Conservation (phyloP, 768 basidiomycete species). For the Naganishia onofrii region DNA sequence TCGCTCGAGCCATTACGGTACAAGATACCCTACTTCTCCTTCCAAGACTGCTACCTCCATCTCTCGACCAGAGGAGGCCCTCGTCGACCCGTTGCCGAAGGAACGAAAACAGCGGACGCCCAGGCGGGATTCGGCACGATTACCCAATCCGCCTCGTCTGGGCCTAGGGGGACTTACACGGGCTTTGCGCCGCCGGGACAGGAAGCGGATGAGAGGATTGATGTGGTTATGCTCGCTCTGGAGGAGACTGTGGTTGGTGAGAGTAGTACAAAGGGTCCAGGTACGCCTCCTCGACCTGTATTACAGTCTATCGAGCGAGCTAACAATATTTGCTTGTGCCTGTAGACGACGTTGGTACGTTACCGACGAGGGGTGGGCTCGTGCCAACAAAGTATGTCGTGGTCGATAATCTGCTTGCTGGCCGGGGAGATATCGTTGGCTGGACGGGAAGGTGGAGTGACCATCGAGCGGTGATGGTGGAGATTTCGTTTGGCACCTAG, state of each 20-base stretch:
- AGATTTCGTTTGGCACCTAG: neutral
- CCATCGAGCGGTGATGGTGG: constrained; percentile 31
- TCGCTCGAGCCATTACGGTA: constrained; percentile 35
- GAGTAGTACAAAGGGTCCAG: neutral
- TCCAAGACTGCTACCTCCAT: constrained; percentile 38
- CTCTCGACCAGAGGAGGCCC: constrained; percentile 16
- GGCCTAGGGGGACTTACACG: constrained; percentile 27
- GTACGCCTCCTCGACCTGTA: neutral
- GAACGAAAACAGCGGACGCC: neutral
- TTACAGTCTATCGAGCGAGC: neutral
- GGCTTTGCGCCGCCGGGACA: constrained; percentile 11
- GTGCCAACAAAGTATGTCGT: constrained; percentile 23
- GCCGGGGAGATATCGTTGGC: constrained; percentile 23
- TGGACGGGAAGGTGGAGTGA: constrained; percentile 32
- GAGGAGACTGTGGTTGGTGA: neutral
- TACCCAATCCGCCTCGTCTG: constrained; percentile 3
- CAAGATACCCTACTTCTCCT: constrained; percentile 33
- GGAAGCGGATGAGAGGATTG: constrained; percentile 28
- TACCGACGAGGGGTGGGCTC: neutral
- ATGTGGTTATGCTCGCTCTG: constrained; percentile 22
- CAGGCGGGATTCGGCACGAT: neutral
- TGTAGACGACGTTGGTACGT: neutral
- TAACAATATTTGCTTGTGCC: neutral
- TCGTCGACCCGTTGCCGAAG: neutral
- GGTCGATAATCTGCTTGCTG: constrained; percentile 27